phyloP scores from a whole-genome alignment of 2,329 filamentous ascomycete species.

The Colletotrichum caudatum region DNA sequence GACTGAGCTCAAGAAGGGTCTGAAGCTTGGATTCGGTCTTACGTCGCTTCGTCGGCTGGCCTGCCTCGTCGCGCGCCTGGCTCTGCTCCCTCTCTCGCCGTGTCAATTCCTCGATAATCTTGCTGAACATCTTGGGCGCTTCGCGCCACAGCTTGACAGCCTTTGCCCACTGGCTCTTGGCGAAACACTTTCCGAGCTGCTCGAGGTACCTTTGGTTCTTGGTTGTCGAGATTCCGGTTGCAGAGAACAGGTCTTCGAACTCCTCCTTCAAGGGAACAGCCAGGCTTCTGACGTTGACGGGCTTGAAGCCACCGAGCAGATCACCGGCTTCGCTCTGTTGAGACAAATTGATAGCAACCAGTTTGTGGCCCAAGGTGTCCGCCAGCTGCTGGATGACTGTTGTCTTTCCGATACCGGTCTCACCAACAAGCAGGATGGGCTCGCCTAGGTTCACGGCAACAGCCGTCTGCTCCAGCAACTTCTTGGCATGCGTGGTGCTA shows the following conservation, averaged over 20 bases:
- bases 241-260: slow-evolving; percentile 89
- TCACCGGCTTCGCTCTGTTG: slow-evolving; percentile 99
- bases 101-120: slow-evolving; percentile 70
- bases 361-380: slow-evolving; percentile 82
- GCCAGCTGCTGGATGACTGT: slow-evolving; percentile 95
- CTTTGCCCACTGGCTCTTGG: slow-evolving; percentile 87
- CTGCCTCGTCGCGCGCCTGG: slow-evolving; percentile 51
- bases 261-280: slow-evolving; percentile 92
- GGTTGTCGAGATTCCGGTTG: slow-evolving; percentile 85
- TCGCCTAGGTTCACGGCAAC: slow-evolving; percentile 87
- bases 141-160: slow-evolving; percentile 89
- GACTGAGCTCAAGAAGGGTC: slow-evolving; percentile 66
- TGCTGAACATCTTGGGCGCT: slow-evolving; percentile 87
- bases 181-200: slow-evolving; percentile 81
- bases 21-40: slow-evolving; percentile 76
- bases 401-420: slow-evolving; percentile 98
- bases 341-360: slow-evolving; percentile 94
- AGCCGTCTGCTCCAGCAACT: slow-evolving; percentile 88
- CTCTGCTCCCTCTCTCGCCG: slow-evolving; percentile 57
- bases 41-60: slow-evolving; percentile 76
- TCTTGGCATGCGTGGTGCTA: slow-evolving; percentile 85
- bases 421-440: slow-evolving; percentile 93
- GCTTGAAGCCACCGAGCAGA: slow-evolving; percentile 94
- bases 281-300: slow-evolving; percentile 88
- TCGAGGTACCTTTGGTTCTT: slow-evolving; percentile 91